Base-by-base conservation (phyloP, 2,329 filamentous ascomycete species). In the Clonostachys rosea region DNA sequence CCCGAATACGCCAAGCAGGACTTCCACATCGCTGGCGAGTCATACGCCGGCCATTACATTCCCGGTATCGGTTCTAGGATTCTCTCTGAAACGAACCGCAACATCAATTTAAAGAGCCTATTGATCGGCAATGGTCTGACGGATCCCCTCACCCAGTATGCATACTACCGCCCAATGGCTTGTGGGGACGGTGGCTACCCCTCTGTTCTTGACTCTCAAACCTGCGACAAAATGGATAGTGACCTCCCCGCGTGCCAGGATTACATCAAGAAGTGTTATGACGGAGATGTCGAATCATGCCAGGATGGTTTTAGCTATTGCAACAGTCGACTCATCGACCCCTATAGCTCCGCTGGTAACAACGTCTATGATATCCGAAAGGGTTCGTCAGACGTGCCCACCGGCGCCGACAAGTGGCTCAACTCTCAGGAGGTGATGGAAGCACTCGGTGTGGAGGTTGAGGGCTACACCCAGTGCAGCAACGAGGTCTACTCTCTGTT, bases 401-500 rank as follows among this genome's bases (percentile, higher is more conserved):
- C 71, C 59, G 83, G 78, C 72, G 89, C 87, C 71, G 84, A 97
- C 35, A 76, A 88, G 43, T 97, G 88, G 73, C 79, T 99, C 56
- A 96, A 96, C 81, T 79, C 88, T 68, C 67, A 78, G 47, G 78
- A 89, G 14, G 91, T 96, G 53, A 88, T 87, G 75, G 81, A 91
- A 61, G 90, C 91, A 40, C 80, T 97, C 34, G 94, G 94, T 54
- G 91, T 84, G 45, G 94, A 99, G 73, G 90, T 96, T 49, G 78
- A 82, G 54, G 81, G 78, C 64, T 97, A 95, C 68, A 89, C 96
- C 63, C 92, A 88, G 67, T 99, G 94, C 84, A 97, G 97, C 81
- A 91, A 94, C 59, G 89, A 96, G 69, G 95, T 97, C 73, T 97
- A 97, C 83, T 84, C 91, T 62, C 95, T 96, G 80, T 99, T 99